A percentile compares a stretch with the other conserved stretches of the same genome.
phyloP scores from a whole-genome alignment of 192 early-diverging fungal species.

The Coemansia sp. region DNA sequence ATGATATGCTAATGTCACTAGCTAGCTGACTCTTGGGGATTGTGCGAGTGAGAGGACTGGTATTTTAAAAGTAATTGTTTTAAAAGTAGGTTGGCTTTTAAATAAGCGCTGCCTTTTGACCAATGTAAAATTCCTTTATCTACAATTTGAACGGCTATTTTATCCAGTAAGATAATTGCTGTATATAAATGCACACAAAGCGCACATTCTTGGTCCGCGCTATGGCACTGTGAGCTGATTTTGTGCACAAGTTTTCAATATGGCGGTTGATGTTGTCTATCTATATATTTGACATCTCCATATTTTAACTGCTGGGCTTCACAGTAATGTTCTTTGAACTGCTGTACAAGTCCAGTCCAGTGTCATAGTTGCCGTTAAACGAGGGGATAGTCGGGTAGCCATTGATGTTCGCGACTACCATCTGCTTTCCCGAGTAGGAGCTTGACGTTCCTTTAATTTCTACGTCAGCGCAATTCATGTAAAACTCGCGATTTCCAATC shows the following conservation, averaged over 20 bases:
- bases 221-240: too few species aligned
- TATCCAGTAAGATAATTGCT: too few species aligned
- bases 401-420: conserved; percentile 40
- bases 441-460: conserved; percentile 39
- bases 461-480: conserved; percentile 61
- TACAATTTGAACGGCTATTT: too few species aligned
- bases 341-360: conserved; percentile 11
- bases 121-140: too few species aligned
- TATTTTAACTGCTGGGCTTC: background rate
- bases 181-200: too few species aligned
- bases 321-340: conserved; percentile 15
- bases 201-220: too few species aligned
- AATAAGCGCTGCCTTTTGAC: background rate
- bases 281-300: background rate
- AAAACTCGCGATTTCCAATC: conserved; percentile 60
- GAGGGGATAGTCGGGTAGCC: conserved; percentile 28
- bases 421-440: conserved; percentile 34
- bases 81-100: background rate
- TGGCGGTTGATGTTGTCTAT: background rate
- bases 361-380: conserved; percentile 20
- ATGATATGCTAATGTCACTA: background rate
- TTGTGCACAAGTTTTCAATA: too few species aligned
- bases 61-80: background rate
- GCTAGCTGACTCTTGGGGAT: too few species aligned
- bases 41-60: too few species aligned